Percentiles rank a stretch among this genome's conserved stretches.
Evolutionary conservation across 1,139 yeast species (phyloP).

Genomic region (Candida frijolesensis): DNA sequence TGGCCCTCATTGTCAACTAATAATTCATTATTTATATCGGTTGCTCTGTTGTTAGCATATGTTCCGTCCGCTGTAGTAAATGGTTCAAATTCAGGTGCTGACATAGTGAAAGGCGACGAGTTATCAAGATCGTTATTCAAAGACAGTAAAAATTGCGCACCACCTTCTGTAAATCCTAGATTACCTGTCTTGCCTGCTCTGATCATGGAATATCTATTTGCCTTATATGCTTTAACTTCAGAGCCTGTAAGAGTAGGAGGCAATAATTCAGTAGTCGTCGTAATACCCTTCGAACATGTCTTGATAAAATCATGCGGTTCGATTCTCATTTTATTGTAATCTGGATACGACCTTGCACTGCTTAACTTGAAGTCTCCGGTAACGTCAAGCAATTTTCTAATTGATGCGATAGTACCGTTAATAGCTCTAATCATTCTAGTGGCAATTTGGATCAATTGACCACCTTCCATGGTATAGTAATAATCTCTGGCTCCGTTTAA

Average conservation of each 20-base stretch:
- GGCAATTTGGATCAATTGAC: constrained; percentile 60
- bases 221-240: constrained; percentile 20
- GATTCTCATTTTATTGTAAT: constrained; percentile 59
- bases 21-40: constrained; percentile 38
- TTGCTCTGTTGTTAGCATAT: neutral
- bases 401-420: constrained; percentile 49
- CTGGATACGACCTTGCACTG: constrained; percentile 69
- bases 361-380: constrained; percentile 77
- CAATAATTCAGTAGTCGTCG: constrained; percentile 36
- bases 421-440: constrained; percentile 66
- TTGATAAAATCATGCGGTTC: constrained; percentile 65
- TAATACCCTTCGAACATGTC: constrained; percentile 64
- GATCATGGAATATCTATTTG: constrained; percentile 59
- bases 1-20: constrained; percentile 52
- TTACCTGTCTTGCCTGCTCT: constrained; percentile 59
- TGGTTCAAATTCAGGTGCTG: constrained; percentile 40
- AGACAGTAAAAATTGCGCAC: constrained; percentile 52
- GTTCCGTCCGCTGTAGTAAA: constrained; percentile 26
- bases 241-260: constrained; percentile 6
- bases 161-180: constrained; percentile 57
- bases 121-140: constrained; percentile 38
- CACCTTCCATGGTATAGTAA: constrained; percentile 67
- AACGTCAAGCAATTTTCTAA: constrained; percentile 43
- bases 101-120: constrained; percentile 44
- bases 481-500: constrained; percentile 33